Evolutionary conservation across 1,139 yeast genomes (phyloP), one percentile per base, ranked within the genome.

Genomic region (Kodamaea alishanica): DNA sequence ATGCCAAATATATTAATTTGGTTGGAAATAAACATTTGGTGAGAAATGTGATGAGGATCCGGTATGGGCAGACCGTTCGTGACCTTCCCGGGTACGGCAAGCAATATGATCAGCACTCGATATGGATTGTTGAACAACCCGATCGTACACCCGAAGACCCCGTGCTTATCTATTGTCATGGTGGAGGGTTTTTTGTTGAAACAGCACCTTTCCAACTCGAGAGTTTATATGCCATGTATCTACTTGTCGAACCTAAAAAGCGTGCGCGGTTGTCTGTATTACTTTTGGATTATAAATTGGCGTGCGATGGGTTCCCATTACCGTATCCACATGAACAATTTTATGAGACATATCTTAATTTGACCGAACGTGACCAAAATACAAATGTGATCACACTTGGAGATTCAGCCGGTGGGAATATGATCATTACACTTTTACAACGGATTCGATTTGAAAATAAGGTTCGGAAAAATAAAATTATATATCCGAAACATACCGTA

Each of bases 331-430:
- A 65, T 23, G 43, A 56, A 30, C 70, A 71, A 45, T 54, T 70
- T 33, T 58, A 57, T 30, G 56, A 51, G 10, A 52, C 67, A 1
- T 70, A 69, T 46, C 38, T 44, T 24, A 47, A 48, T 12, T 60
- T 71, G 38, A 55, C 56, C 9, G 32, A 39, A 9, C 32, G 28
- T 3, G 65, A 61, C 23, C 66, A 67, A 2, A 53, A 58, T 40
- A 43, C 50, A 11, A 68, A 69, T 38, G 51, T 70, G 5, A 48
- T 61, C 1, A 49, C 70, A 5, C 38, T 67, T 43, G 74, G 75
- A 1, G 75, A 69, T 49, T 66, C 73, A 0, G 73, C 73, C 9
- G 75, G 75, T 15, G 75, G 73, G 1, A 60, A 69, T 50, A 50
- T 69, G 44, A 49, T 64, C 1, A 47, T 67, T 6, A 49, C 51